These are phyloP conservation scores for Saururus chinensis DNA, from an alignment of 164 flowering plant species.

Conservation along the genomic window DNA sequence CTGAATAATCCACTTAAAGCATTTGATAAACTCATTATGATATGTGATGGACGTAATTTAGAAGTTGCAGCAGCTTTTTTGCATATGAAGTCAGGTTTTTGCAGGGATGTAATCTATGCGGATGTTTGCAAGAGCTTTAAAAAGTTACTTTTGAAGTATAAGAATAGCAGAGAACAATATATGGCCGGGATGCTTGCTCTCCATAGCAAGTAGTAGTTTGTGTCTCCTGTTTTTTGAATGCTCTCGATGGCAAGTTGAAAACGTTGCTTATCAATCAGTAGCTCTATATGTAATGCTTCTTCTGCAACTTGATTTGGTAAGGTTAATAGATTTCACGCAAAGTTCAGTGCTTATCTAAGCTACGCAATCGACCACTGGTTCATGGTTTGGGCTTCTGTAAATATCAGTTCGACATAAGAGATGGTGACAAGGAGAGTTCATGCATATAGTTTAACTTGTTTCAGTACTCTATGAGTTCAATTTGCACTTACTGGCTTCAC, in stretches of 20 bases:
- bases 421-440: neutral
- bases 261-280: no score
- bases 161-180: slow-evolving; percentile 45
- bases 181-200: slow-evolving; percentile 66
- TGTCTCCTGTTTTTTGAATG: neutral
- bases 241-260: neutral
- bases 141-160: slow-evolving; percentile 42
- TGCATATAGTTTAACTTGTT: neutral
- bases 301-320: no score
- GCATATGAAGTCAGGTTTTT: slow-evolving; percentile 36
- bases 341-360: no score
- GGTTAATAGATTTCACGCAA: no score
- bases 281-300: no score
- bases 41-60: slow-evolving; percentile 14
- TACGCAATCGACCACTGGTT: neutral
- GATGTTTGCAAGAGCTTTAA: slow-evolving; percentile 24
- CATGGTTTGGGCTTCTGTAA: neutral
- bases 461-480: neutral
- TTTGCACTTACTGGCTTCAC: neutral
- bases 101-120: slow-evolving; percentile 29
- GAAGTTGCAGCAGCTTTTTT: slow-evolving; percentile 29
- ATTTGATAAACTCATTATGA: slow-evolving; percentile 8
- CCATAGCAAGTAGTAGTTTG: neutral
- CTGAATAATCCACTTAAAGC: slow-evolving; percentile 13
- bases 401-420: no score